Evolutionary conservation across 2,329 filamentous ascomycete species (phyloP).

Genomic region (Acrocalymma vagum): DNA sequence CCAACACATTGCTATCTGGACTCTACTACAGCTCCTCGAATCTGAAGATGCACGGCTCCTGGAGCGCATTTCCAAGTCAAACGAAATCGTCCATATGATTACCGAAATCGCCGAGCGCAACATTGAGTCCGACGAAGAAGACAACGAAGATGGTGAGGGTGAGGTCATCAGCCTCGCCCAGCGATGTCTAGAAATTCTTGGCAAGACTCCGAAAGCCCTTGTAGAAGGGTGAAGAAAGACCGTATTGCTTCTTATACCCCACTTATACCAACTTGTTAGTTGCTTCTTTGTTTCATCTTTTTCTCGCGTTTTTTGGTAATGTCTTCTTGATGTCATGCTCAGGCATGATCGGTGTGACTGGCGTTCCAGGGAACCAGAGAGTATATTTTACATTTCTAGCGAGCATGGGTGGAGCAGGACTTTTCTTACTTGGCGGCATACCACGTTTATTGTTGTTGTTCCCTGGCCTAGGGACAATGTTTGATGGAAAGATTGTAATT

Average conservation of each 20-base stretch:
- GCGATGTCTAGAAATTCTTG: conserved; percentile 86
- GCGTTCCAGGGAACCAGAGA: conserved; percentile 37
- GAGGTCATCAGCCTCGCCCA: conserved; percentile 93
- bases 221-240: conserved; percentile 72
- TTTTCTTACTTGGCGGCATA: conserved; percentile 41
- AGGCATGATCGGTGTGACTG: conserved; percentile 29
- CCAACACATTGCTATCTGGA: conserved; percentile 99
- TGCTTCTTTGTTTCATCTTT: conserved; percentile 26
- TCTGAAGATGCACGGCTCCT: conserved; percentile 93
- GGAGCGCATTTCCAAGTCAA: conserved; percentile 84
- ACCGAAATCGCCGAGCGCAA: conserved; percentile 89
- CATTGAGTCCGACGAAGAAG: conserved; percentile 85
- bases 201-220: conserved; percentile 79
- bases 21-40: conserved; percentile 91
- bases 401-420: conserved; percentile 49
- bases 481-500: conserved; percentile 28
- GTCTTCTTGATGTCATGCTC: conserved; percentile 30
- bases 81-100: conserved; percentile 92
- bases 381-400: conserved; percentile 46
- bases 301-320: conserved; percentile 33
- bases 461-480: conserved; percentile 7
- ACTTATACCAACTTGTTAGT: conserved; percentile 27
- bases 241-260: conserved; percentile 29
- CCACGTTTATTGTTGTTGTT: conserved; percentile 34
- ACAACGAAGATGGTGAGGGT: conserved; percentile 88